Base-by-base conservation (phyloP, 2,329 filamentous ascomycete species). In the Diaporthe citriasiana region DNA sequence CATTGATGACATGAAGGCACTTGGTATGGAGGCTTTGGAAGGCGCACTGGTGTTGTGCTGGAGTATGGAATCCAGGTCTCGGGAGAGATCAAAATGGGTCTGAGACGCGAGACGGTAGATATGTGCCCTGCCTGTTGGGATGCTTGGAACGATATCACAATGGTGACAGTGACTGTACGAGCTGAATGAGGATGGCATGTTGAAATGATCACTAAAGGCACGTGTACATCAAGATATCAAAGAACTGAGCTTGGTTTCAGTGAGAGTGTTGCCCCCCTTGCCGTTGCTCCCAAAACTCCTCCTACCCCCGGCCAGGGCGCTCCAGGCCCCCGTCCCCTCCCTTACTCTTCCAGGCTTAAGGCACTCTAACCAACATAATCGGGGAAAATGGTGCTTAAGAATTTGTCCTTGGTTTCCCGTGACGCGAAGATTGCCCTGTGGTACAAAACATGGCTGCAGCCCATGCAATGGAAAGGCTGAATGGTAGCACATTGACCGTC, bases 181-280 rank as follows among this genome's bases (percentile, higher is more conserved):
- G 45, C 12, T 68, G 45, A 68, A 68, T 27, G 33, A 53, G 63
- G 63, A 68, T 38, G 63, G 63, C 35, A 68, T 38, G 47, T 68
- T 40, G 45, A 22, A 53, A 68, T 68, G 47, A 53, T 40, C 2
- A 68, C n/a, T 40, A 25, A 40, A 68, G 47, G 33, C 47, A 25
- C 15, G 33, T 6, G n/a, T 68, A 51, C 50, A 53, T 22, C 4
- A 51, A 25, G 9, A 38, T 38, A 9, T 25, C 47, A 4, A n/a
- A 51, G 25, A 13, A 40, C 7, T 33, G 12, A 38, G 17, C 17
- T 15, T 51, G 30, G n/a, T 12, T 12, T 27, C 25, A 27, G 38
- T 65, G 40, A 13, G 9, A 12, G 17, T 27, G 9, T 27, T 12
- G 22, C 22, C 7, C 22, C 17, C 3, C 22, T n/a, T n/a, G n/a